Conservation (phyloP, 352 stramenopile species). For the Globisporangium camurandrum region DNA sequence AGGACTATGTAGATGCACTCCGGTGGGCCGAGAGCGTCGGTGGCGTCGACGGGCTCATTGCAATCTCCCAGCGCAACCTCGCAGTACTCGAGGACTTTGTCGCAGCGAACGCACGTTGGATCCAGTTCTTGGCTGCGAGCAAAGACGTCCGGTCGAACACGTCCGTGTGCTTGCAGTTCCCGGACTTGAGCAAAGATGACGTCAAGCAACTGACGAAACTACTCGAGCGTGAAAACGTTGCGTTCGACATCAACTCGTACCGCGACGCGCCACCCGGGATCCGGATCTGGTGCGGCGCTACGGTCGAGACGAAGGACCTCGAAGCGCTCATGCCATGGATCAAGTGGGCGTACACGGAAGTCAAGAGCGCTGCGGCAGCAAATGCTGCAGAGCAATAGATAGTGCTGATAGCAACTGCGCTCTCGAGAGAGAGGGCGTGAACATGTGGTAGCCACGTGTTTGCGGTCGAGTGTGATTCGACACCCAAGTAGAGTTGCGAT, state of each 20-base stretch:
- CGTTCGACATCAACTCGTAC: conserved; percentile 98
- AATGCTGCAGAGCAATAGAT: conserved; percentile 17
- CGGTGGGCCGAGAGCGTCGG: conserved; percentile 94
- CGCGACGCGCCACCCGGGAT: conserved; percentile 96
- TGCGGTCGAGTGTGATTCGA: no score
- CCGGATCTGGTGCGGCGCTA: conserved; percentile 99
- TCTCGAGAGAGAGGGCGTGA: no score
- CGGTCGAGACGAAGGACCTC: conserved; percentile 96
- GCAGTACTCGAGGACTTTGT: conserved; percentile 95
- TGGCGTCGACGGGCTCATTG: conserved; percentile 91
- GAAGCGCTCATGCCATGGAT: conserved; percentile 98
- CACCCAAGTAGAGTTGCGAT: no score
- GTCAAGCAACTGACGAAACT: conserved; percentile 96
- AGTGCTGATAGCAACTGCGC: background rate
- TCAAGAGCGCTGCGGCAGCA: conserved; percentile 41
- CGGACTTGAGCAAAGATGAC: conserved; percentile 87
- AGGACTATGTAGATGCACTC: conserved; percentile 99
- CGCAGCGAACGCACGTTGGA: conserved; percentile 91
- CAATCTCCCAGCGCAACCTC: conserved; percentile 93
- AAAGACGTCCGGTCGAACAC: conserved; percentile 93
- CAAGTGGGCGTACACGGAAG: conserved; percentile 95
- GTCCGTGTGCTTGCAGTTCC: conserved; percentile 95
- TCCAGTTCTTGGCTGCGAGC: conserved; percentile 95
- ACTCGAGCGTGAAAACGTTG: conserved; percentile 94
- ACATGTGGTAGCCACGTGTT: no score